Percentiles rank a stretch among this genome's conserved stretches.
Conservation (phyloP, 192 early-diverging fungal genomes). For the Backusella circina region DNA sequence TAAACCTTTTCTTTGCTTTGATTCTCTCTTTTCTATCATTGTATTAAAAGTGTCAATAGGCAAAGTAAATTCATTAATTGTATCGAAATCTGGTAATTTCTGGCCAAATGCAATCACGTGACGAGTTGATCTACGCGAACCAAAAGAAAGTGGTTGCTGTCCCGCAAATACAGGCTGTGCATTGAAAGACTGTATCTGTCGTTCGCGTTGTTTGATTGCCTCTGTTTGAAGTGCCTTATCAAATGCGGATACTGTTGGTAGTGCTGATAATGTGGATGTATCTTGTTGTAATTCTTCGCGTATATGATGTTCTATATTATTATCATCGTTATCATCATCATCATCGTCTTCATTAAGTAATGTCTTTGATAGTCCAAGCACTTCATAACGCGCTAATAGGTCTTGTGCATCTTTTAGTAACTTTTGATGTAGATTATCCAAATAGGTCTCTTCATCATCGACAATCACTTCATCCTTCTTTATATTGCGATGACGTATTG, state of each 20-base stretch:
- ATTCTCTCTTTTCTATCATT: slow-evolving; percentile 29
- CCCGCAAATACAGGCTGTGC: background rate
- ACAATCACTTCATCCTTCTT: background rate
- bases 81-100: slow-evolving; percentile 27
- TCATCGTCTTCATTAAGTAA: background rate
- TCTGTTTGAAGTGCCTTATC: background rate
- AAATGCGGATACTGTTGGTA: background rate
- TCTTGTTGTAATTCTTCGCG: background rate
- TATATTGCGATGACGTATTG: slow-evolving; percentile 19
- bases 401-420: slow-evolving; percentile 48
- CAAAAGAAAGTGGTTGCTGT: background rate
- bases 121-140: slow-evolving; percentile 29
- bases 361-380: slow-evolving; percentile 29
- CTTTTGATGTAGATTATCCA: slow-evolving; percentile 28
- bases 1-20: background rate
- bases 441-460: slow-evolving; percentile 4
- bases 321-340: background rate
- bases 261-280: background rate
- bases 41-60: slow-evolving; percentile 32
- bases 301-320: background rate
- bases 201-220: background rate
- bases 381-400: slow-evolving; percentile 40
- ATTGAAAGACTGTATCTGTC: background rate
- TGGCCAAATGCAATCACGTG: slow-evolving; percentile 43
- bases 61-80: slow-evolving; percentile 32